Base-by-base conservation (phyloP, 2,329 filamentous ascomycete species). In the Hypoxylon sp. region DNA sequence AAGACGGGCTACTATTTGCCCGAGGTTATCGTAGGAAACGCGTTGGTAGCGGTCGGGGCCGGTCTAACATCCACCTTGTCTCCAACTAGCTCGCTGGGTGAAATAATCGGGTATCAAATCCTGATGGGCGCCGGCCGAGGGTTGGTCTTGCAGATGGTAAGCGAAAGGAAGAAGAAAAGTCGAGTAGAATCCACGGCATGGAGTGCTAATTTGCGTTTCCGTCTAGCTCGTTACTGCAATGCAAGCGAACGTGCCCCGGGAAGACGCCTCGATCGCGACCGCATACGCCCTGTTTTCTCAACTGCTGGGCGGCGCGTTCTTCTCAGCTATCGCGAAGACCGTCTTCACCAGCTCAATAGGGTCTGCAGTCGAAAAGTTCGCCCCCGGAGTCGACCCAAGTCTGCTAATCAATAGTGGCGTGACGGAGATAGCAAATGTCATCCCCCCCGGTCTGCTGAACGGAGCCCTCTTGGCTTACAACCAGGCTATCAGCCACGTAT, bases 281-380 rank as follows among this genome's bases (percentile, higher is more conserved):
- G 71, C 73, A 3, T 72, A 78, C 23, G 68, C 77, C 23, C 75
- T 81, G 60, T 83, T 84, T 68, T 81, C 80, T 69, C 79, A 84
- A 48, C 76, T 75, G 2, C 72, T 85, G 0, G 81, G 81, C 11
- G 79, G 80, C 2, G 78, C 82, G 1, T 70, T 85, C 40, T 75
- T 78, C 37, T 75, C 83, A 26, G 75, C 75, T 0, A 74, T 84
- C 20, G 79, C 79, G 1, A 79, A 84, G 65, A 80, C 81, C 49
- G 76, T 84, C 41, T 84, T 86, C 65, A 75, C 75, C 31, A 81
- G 82, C 49, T 77, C 73, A 1, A 70, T 84, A 9, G 59, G 75
- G 11, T 65, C 70, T 7, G 69, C 79, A 37, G 71, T 84, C 1
- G 73, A 74, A 0, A 73, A 72, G 29, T 71, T 76, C 33, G 78